Evolutionary conservation across 805 yeast genomes (phyloP).

Genomic region (Yamadazyma ubonensis): DNA sequence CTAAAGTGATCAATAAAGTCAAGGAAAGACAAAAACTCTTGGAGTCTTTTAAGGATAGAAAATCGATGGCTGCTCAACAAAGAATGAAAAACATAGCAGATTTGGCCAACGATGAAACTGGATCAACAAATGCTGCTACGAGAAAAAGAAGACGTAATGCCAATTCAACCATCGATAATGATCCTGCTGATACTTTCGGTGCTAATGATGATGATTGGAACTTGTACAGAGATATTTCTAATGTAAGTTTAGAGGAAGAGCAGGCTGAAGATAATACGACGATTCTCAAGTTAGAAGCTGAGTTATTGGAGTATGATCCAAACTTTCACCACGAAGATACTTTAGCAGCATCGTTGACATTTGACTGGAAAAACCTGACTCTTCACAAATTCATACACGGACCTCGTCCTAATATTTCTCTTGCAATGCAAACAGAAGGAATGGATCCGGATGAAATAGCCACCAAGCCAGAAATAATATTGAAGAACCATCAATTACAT

Average conservation of each 20-base stretch:
- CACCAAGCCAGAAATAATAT: conserved; percentile 61
- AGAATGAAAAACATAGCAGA: conserved; percentile 90
- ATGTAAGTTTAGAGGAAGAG: conserved; percentile 72
- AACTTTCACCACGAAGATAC: conserved; percentile 84
- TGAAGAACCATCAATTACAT: conserved; percentile 87
- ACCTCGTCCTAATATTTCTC: conserved; percentile 75
- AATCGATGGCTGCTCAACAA: conserved; percentile 87
- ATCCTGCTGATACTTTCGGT: conserved; percentile 91
- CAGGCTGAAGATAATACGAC: conserved; percentile 70
- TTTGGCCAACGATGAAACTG: conserved; percentile 69
- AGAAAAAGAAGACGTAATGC: conserved; percentile 46
- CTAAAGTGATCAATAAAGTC: conserved; percentile 54
- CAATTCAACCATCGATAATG: conserved; percentile 76
- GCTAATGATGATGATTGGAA: conserved; percentile 96
- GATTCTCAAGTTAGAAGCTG: conserved; percentile 65
- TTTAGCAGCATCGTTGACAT: conserved; percentile 61
- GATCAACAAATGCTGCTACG: conserved; percentile 45
- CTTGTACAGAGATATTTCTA: conserved; percentile 78
- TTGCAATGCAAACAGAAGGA: conserved; percentile 43
- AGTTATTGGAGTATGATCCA: conserved; percentile 79
- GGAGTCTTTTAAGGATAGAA: conserved; percentile 80
- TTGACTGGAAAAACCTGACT: conserved; percentile 79
- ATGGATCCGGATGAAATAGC: conserved; percentile 43
- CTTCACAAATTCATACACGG: conserved; percentile 88
- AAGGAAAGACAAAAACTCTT: conserved; percentile 69